Conservation (phyloP, 2,329 filamentous ascomycete species). For the Calonectria ilicicola region DNA sequence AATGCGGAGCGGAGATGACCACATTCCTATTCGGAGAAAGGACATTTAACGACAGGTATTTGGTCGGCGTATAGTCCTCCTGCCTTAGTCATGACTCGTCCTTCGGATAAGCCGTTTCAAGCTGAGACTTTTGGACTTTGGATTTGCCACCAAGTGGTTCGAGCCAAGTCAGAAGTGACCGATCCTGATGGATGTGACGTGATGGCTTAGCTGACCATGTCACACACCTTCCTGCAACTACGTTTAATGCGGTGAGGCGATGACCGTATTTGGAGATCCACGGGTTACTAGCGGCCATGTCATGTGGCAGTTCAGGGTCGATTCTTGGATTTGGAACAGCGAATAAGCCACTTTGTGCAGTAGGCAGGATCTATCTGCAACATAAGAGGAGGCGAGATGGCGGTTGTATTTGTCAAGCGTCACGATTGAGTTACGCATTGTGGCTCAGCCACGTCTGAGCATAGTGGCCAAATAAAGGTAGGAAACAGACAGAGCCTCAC, state of each 20-base stretch:
- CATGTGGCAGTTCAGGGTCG: background rate
- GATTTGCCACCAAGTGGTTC: background rate
- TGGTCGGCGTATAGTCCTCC: too few species aligned
- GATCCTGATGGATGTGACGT: background rate
- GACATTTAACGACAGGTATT: background rate
- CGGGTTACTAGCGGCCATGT: background rate
- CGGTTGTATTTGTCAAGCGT: background rate
- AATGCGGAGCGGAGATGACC: background rate
- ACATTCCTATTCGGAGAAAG: too few species aligned
- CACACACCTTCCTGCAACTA: background rate
- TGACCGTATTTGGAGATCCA: background rate
- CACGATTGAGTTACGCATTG: background rate
- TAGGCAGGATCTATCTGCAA: background rate
- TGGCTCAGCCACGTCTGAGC: background rate
- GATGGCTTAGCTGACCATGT: background rate
- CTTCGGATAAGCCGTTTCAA: background rate
- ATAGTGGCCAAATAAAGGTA: background rate
- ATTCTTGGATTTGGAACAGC: background rate
- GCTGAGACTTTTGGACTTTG: background rate
- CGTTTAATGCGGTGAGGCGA: background rate
- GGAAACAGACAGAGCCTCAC: background rate
- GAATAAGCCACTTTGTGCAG: background rate
- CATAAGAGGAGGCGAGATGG: background rate
- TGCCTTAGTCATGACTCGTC: background rate
- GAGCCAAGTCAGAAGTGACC: background rate